Conservation (phyloP, 1,284 basidiomycete genomes). For the Cutaneotrichosporon arboriforme region DNA sequence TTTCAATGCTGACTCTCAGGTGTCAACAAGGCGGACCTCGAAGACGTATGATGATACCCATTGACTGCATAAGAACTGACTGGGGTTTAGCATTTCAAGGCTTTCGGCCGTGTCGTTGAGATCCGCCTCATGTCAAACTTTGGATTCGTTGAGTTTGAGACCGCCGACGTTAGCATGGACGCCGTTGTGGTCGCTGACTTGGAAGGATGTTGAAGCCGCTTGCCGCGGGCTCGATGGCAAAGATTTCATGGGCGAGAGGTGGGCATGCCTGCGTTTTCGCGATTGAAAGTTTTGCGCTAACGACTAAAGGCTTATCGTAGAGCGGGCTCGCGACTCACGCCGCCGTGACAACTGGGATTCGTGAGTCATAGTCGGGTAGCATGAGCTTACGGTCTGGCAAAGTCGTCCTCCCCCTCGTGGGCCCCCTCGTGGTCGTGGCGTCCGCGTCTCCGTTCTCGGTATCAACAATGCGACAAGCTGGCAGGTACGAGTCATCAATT, state of each 20-base stretch:
- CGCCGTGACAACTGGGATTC: slow-evolving; percentile 69
- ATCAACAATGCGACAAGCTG: slow-evolving; percentile 89
- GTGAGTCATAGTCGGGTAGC: slow-evolving; percentile 42
- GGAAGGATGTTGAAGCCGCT: slow-evolving; percentile 91
- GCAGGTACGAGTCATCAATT: slow-evolving; percentile 64
- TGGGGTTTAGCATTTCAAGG: slow-evolving; percentile 69
- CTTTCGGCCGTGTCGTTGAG: slow-evolving; percentile 77
- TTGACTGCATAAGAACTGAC: not conserved
- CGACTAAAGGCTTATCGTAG: slow-evolving; percentile 84
- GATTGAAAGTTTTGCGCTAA: too few species aligned
- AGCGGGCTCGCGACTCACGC: slow-evolving; percentile 82
- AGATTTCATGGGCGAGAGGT: slow-evolving; percentile 80
- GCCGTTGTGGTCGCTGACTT: not conserved
- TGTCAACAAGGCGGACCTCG: slow-evolving; percentile 33
- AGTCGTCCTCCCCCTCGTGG: slow-evolving; percentile 27
- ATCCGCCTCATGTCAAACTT: slow-evolving; percentile 92
- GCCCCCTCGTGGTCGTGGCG: slow-evolving; percentile 53
- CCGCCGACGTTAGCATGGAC: slow-evolving; percentile 55
- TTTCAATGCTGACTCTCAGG: slow-evolving; percentile 15
- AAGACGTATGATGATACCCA: slow-evolving; percentile 26
- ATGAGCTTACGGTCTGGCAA: slow-evolving; percentile 1
- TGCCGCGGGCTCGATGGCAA: slow-evolving; percentile 79
- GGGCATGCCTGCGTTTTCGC: too few species aligned
- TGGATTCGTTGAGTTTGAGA: slow-evolving; percentile 91
- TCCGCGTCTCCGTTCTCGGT: slow-evolving; percentile 75